Evolutionary conservation across 2,329 filamentous ascomycete species (phyloP).

Genomic region (Proliferodiscus dingleyae): DNA sequence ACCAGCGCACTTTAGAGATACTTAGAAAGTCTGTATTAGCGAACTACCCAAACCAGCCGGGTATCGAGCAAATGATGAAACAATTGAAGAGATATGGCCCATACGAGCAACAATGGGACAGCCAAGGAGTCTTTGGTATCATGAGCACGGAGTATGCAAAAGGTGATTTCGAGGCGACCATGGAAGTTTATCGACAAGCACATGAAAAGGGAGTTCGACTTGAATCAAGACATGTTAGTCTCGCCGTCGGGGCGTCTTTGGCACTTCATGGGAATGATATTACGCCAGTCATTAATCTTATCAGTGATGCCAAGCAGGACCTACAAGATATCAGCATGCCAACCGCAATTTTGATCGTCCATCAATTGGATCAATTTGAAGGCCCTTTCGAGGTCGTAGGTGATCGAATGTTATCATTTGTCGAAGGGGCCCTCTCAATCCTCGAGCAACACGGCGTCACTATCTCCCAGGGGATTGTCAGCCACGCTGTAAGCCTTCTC

Average conservation of each 20-base stretch:
- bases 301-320: constrained; percentile 19
- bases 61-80: constrained; percentile 6
- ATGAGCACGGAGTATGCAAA: constrained; percentile 21
- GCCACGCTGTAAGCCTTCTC: constrained; percentile 25
- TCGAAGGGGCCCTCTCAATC: constrained; percentile 13
- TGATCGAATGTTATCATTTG: constrained; percentile 6
- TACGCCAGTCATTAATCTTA: constrained; percentile 14
- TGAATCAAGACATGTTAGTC: constrained; percentile 12
- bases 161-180: constrained; percentile 13
- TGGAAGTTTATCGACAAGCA: constrained; percentile 26
- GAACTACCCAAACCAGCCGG: constrained; percentile 1
- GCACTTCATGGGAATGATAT: constrained; percentile 10
- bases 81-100: constrained; percentile 1
- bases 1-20: constrained; percentile 19
- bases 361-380: constrained; percentile 18
- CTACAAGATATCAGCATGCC: constrained; percentile 18
- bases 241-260: constrained; percentile 27
- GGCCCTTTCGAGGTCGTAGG: background rate
- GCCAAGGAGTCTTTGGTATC: constrained; percentile 8
- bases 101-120: constrained; percentile 3
- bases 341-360: constrained; percentile 21
- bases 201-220: constrained; percentile 12
- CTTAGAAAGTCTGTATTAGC: constrained; percentile 18
- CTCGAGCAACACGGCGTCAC: constrained; percentile 19
- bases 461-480: constrained; percentile 22